Evolutionary conservation across 2,329 filamentous ascomycete genomes (phyloP), one percentile per base, ranked within the genome.

Genomic region (Teratosphaeria zuluensis): DNA sequence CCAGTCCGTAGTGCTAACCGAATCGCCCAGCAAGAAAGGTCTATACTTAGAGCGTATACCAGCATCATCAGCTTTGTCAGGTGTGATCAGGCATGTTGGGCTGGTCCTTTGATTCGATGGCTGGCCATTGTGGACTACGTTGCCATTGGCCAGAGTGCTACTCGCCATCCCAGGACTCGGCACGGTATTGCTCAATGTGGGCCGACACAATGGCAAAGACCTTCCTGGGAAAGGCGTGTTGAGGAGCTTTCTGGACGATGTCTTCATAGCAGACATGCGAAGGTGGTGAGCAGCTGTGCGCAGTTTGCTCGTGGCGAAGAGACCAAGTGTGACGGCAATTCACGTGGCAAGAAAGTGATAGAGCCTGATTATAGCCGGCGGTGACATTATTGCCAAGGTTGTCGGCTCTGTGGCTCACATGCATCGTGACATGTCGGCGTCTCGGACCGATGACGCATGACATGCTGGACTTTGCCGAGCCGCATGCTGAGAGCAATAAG

Each of bases 11-110:
- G 66, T 59, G 9, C 71, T 64, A 2, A 72, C 56, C 12, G 72
- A 66, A 0, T 74, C 68, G 38, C 72, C 64, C 1, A 81, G 71
- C 3, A 87, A 66, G 60, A 85, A 87, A 0, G 83, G 83, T 1
- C 84, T 76, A 64, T 86, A 85, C 54, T 69, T 76, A 51, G 71
- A 60, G 38, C 82, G 75, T 19, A 80, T 70, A 12, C 30, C 42
- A 3, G 54, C 24, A 56, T 82, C 77, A 61, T 85, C 83, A 57
- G 84, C 74, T 0, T 61, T 59, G 16, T 70, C 62, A 0, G 70
- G 58, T 33, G 84, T 76, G 2, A 78, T 77, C 11, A 84, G 71
- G 14, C 53, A 21, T 21, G 3, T 19, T 1, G 42, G 42, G 19
- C 9, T 48, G 42, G 6, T 11, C 16, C 19, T 19, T 12, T 4